Base-by-base conservation (phyloP, 1,284 basidiomycete species). In the Phylloboletellus chloephorus region DNA sequence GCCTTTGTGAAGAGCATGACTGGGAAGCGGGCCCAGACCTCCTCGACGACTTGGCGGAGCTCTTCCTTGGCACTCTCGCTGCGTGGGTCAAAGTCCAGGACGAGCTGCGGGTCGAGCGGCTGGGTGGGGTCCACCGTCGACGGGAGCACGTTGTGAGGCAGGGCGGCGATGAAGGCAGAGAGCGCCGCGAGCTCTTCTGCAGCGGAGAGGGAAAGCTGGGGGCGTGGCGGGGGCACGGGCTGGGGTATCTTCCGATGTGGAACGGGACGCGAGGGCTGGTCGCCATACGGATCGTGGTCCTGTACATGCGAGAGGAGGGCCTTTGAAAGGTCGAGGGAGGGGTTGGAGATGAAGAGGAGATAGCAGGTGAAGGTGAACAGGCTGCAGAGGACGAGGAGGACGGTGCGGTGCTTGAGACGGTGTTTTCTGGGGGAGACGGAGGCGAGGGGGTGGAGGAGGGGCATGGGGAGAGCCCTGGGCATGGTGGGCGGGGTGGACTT, bases 61-160 rank as follows among this genome's bases (percentile, higher is more conserved):
- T 85, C 81, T 32, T 77, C 71, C 7, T 67, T 65, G 1, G 78
- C 76, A 10, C 72, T 71, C 5, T 66, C 62, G 34, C 71, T 67
- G 10, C 79, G 71, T 0, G 83, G 82, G 60, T 92, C 86, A 59
- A 92, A 92, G 55, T 88, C 89, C 40, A 93, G 73, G 9, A 93
- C 74, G 39, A 88, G 73, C 48, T 82, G 73, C 2, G 88, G 86
- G 58, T 90, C 84, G 44, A 92, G 76, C 0, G 86, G 77, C 13
- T 56, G 49, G 5, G 68, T 51, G 0, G 87, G 81, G 58, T 91
- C 77, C 36, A 90, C 72, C 7, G 66, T 66, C 1, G 67, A 53
- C 0, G 89, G 88, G 36, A 93, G 79, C 37, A 82, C 72, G 62
- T 91, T 91, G 61, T 87, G 78, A 0, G 84, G 78, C 13, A 89